Evolutionary conservation across 2,329 filamentous ascomycete genomes (phyloP), one percentile per base, ranked within the genome.

Genomic region (Verticillium tricorpus): DNA sequence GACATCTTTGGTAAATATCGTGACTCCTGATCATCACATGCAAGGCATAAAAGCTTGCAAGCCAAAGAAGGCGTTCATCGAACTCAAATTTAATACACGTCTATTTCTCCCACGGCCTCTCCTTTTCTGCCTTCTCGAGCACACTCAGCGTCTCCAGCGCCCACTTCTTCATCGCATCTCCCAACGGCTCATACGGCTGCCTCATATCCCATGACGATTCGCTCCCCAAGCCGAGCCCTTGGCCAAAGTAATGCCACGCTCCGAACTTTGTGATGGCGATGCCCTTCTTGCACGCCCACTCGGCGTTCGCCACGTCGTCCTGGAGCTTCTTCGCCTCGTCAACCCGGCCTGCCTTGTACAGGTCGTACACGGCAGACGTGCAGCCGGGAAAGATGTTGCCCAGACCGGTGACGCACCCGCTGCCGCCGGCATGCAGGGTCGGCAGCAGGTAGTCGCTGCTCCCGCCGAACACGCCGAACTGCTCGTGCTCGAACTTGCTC

Each of bases 261-360:
- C 76, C 80, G 60, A 76, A 82, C 65, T 82, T 82, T 0, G 80
- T 82, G 8, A 73, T 69, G 0, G 77, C 73, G 28, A 82, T 74
- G 0, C 77, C 74, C 68, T 82, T 80, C 67, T 82, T 82, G 64
- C 80, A 82, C 0, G 80, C 79, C 74, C 78, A 80, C 63, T 82
- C 80, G 0, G 79, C 79, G 57, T 78, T 75, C 1, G 80, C 78
- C 0, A 82, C 76, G 3, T 75, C 63, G 3, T 74, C 74, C 57
- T 82, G 80, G 32, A 81, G 66, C 31, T 67, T 69, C 22, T 67
- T 69, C 1, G 78, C 77, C 57, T 79, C 76, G 0, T 76, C 72
- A 1, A 71, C 57, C 60, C 71, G 70, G 0, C 77, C 78, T 0
- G 67, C 71, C 9, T 70, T 72, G 73, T 75, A 82, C 0, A 79